A percentile compares a stretch with the other conserved stretches of the same genome.
phyloP scores from a whole-genome alignment of 139 green algal genomes.

The Chlorella sorokiniana region DNA sequence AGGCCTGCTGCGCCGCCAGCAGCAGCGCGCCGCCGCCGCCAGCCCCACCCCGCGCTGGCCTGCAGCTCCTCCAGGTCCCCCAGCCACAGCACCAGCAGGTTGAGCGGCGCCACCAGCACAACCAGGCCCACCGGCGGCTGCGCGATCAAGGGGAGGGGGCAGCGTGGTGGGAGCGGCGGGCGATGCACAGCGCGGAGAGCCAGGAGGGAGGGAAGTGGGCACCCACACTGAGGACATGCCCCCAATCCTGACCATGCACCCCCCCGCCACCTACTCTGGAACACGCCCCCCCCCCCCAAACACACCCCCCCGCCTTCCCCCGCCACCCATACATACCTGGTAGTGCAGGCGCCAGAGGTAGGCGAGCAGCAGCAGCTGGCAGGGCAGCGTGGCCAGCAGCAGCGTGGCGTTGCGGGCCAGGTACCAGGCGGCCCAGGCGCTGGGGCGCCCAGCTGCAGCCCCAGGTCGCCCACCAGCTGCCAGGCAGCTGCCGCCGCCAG shows the following conservation, averaged over 20 bases:
- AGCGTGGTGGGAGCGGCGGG: not conserved
- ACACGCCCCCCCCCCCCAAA: too few species aligned
- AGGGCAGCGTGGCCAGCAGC: slow-evolving; percentile 20
- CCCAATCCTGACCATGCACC: too few species aligned
- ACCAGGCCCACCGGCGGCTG: slow-evolving; percentile 44
- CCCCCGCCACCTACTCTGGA: not conserved
- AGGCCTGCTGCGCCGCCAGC: slow-evolving; percentile 21
- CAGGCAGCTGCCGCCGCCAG: slow-evolving; percentile 37
- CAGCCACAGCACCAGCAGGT: slow-evolving; percentile 58
- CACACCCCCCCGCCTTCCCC: too few species aligned
- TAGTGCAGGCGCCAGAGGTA: slow-evolving; percentile 14
- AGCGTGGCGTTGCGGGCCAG: slow-evolving; percentile 16
- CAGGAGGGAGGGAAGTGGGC: not conserved
- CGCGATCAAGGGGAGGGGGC: not conserved
- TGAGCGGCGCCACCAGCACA: slow-evolving; percentile 60
- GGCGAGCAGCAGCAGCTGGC: slow-evolving; percentile 19
- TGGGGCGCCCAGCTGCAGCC: not conserved
- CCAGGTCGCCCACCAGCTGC: not conserved
- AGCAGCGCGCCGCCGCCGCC: slow-evolving; percentile 48
- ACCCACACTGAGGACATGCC: not conserved
- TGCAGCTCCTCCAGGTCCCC: slow-evolving; percentile 42
- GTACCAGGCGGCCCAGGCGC: not conserved
- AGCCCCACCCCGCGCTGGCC: slow-evolving; percentile 54
- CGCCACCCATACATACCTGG: not conserved
- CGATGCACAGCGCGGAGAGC: not conserved